These are phyloP conservation scores for Candida quercuum DNA, from an alignment of 805 yeast species.

Conservation along the genomic window DNA sequence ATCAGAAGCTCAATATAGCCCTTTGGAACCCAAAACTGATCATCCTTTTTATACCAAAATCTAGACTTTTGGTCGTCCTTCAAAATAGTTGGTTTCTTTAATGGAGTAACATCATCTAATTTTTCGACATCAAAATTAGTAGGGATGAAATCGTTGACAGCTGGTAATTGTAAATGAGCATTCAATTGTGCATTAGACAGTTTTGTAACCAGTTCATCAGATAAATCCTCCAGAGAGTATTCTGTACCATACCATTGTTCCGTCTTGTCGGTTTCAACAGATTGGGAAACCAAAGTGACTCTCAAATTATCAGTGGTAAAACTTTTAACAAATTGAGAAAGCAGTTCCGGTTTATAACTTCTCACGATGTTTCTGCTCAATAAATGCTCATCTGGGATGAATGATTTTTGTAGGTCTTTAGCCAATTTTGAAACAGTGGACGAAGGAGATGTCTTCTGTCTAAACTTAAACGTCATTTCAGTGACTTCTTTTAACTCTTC, in stretches of 20 bases:
- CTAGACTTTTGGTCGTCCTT: constrained; percentile 44
- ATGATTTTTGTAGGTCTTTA: constrained; percentile 47
- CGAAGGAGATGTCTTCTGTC: constrained; percentile 70
- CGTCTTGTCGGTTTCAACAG: constrained; percentile 39
- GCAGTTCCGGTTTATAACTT: constrained; percentile 50
- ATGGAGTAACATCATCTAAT: constrained; percentile 28
- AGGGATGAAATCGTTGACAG: constrained; percentile 77
- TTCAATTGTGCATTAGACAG: constrained; percentile 28
- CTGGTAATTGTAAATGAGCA: constrained; percentile 53
- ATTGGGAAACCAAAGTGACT: constrained; percentile 47
- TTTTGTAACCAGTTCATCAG: constrained; percentile 30
- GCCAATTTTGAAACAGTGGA: constrained; percentile 69
- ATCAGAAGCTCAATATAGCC: constrained; percentile 63
- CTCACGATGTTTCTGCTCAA: constrained; percentile 53
- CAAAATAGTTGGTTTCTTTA: constrained; percentile 57
- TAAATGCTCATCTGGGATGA: constrained; percentile 59
- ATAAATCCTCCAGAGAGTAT: constrained; percentile 46
- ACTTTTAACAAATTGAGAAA: constrained; percentile 42
- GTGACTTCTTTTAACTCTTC: constrained; percentile 71
- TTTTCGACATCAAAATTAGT: constrained; percentile 62
- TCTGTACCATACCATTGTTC: constrained; percentile 95
- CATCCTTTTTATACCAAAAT: constrained; percentile 89
- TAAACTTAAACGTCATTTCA: constrained; percentile 67
- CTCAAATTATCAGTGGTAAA: constrained; percentile 59
- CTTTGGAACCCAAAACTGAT: constrained; percentile 83